Evolutionary conservation across 345 rosid species (phyloP).

Genomic region (Hibiscus tridactylites): DNA sequence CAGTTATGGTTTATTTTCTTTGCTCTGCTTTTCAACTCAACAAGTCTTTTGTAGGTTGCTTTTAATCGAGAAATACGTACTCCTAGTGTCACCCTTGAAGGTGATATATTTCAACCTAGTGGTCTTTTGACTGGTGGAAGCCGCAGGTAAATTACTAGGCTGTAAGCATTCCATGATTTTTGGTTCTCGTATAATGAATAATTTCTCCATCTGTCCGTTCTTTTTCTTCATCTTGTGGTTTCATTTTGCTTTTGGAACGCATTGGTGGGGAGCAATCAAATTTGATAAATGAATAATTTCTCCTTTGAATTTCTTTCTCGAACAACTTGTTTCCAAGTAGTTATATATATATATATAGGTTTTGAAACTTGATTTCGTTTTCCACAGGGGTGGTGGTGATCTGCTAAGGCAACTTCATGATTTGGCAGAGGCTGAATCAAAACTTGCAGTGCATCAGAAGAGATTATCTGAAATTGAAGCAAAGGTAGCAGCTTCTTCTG

Average conservation of each 20-base stretch:
- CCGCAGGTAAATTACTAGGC: constrained; percentile 49
- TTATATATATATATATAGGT: neutral
- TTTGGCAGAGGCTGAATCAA: constrained; percentile 70
- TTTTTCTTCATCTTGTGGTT: neutral
- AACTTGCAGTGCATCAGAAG: constrained; percentile 57
- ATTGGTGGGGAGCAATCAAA: neutral
- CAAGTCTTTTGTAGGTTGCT: constrained; percentile 57
- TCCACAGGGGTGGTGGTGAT: constrained; percentile 75
- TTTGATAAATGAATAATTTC: neutral
- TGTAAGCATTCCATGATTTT: neutral
- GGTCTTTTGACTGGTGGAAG: constrained; percentile 98
- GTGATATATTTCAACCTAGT: constrained; percentile 91
- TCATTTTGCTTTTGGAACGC: constrained; percentile 5
- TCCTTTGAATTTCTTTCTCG: neutral
- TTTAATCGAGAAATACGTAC: constrained; percentile 57
- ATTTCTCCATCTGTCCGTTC: too few relatives aligned
- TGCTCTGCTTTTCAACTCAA: constrained; percentile 1
- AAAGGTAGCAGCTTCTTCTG: constrained; percentile 34
- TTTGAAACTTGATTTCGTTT: neutral
- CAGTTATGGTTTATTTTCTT: neutral
- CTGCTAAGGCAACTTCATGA: constrained; percentile 75
- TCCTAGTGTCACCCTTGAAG: constrained; percentile 91
- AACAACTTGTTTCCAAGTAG: neutral
- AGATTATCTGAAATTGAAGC: constrained; percentile 66
- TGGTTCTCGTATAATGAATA: neutral